Conservation (phyloP, 2,329 filamentous ascomycete species). For the Trichophyton rubrum region DNA sequence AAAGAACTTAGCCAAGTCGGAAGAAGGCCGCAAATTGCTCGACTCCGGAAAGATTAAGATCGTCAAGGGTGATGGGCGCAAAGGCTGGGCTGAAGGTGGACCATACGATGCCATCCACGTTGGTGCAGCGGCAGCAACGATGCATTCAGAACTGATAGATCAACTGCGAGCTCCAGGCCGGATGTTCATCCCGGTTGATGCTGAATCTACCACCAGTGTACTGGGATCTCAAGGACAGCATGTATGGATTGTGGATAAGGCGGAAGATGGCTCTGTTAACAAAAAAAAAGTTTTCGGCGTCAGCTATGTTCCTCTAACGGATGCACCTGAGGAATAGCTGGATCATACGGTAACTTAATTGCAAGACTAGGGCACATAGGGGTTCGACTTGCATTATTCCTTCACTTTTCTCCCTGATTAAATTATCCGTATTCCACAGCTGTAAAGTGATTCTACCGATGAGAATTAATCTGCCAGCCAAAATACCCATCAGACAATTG, state of each 20-base stretch:
- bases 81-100: constrained; percentile 48
- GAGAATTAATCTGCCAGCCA: too few relatives aligned
- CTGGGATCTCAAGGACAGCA: constrained; percentile 35
- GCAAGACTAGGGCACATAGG: too few relatives aligned
- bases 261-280: constrained; percentile 43
- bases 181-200: constrained; percentile 53
- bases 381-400: too few relatives aligned
- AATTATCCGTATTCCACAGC: too few relatives aligned
- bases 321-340: constrained; percentile 34
- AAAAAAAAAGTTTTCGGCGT: constrained; percentile 49
- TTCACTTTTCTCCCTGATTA: too few relatives aligned
- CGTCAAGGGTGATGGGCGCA: constrained; percentile 60
- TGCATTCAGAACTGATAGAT: constrained; percentile 60
- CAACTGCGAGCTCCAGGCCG: constrained; percentile 70
- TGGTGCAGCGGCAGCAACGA: constrained; percentile 64
- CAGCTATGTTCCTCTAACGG: constrained; percentile 52
- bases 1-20: constrained; percentile 53
- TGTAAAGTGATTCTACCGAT: too few relatives aligned
- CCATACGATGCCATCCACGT: constrained; percentile 92
- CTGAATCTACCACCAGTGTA: constrained; percentile 20
- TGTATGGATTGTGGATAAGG: constrained; percentile 54
- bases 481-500: too few relatives aligned
- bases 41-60: constrained; percentile 55
- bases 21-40: constrained; percentile 48
- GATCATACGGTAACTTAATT: too few relatives aligned